These are phyloP conservation scores for Mucor circinelloides DNA, from an alignment of 371 early-diverging fungal species.

Conservation along the genomic window DNA sequence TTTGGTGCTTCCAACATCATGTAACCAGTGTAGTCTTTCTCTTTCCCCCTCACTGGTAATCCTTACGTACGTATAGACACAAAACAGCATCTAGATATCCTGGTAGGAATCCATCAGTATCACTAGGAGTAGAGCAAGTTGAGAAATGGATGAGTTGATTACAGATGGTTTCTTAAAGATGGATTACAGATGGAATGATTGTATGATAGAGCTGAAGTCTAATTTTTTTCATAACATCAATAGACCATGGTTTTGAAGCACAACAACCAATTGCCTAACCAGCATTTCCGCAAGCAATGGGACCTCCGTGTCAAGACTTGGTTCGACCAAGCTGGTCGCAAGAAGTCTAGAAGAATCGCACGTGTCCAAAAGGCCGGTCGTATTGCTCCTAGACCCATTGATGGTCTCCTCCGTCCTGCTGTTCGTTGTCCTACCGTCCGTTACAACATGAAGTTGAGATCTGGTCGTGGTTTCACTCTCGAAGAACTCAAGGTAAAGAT, in stretches of 20 bases:
- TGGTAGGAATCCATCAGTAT: slow-evolving; percentile 9
- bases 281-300: slow-evolving; percentile 99
- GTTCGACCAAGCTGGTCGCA: slow-evolving; percentile 99
- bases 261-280: slow-evolving; percentile 98
- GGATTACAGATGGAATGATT: not conserved
- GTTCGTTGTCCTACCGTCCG: slow-evolving; percentile 97
- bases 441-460: slow-evolving; percentile 99
- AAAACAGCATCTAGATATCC: slow-evolving; percentile 1
- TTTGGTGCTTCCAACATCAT: slow-evolving; percentile 27
- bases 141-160: slow-evolving; percentile 4
- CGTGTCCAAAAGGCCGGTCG: slow-evolving; percentile 95
- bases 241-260: slow-evolving; percentile 81
- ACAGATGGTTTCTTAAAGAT: not conserved
- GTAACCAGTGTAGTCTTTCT: slow-evolving; percentile 23
- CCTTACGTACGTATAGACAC: slow-evolving; percentile 27
- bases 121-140: not conserved
- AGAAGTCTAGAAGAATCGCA: slow-evolving; percentile 86
- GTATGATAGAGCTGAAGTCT: not conserved
- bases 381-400: slow-evolving; percentile 97
- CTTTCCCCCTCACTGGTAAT: slow-evolving; percentile 38
- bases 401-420: slow-evolving; percentile 97
- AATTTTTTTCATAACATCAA: not conserved
- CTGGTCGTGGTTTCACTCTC: slow-evolving; percentile 98
- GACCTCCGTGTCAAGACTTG: slow-evolving; percentile 97
- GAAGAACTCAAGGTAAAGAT: slow-evolving; percentile 93